A percentile compares a stretch with the other conserved stretches of the same genome.
Evolutionary conservation across 2,329 filamentous ascomycete species (phyloP).

Genomic region (Xylaria sp.): DNA sequence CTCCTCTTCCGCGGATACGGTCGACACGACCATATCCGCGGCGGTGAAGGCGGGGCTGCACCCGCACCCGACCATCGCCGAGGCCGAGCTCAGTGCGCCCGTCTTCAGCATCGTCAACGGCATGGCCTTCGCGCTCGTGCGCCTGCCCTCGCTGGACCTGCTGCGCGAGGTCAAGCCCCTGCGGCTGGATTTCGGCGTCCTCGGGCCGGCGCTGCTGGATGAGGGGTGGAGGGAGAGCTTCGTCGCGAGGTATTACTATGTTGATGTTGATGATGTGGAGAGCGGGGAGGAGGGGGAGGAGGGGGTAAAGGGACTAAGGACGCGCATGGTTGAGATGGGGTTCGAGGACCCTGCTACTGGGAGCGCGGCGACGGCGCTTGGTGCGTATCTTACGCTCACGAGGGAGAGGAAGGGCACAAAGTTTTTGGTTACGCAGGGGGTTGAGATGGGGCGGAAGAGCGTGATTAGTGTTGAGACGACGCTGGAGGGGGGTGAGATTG

Average conservation of each 20-base stretch:
- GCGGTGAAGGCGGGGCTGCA: constrained; percentile 39
- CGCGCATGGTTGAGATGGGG: constrained; percentile 67
- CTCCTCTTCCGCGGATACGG: neutral
- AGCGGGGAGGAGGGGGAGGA: constrained; percentile 8
- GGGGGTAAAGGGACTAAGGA: constrained; percentile 56
- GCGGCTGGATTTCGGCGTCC: constrained; percentile 49
- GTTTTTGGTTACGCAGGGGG: constrained; percentile 71
- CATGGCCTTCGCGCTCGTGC: constrained; percentile 77
- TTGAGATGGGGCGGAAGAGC: constrained; percentile 73
- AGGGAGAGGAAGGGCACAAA: constrained; percentile 48
- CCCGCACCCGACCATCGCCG: constrained; percentile 41
- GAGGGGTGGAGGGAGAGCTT: constrained; percentile 67
- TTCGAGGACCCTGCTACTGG: constrained; percentile 72
- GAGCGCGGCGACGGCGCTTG: constrained; percentile 69
- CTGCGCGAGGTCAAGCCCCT: constrained; percentile 58
- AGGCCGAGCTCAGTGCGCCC: constrained; percentile 54
- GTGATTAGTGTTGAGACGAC: constrained; percentile 61
- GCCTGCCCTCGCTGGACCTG: constrained; percentile 69
- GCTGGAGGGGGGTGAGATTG: constrained; percentile 32
- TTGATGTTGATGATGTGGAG: constrained; percentile 52
- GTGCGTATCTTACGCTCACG: constrained; percentile 63
- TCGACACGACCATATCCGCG: too few relatives aligned
- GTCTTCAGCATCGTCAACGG: constrained; percentile 75
- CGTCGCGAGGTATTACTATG: constrained; percentile 69
- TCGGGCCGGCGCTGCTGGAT: constrained; percentile 57